Base-by-base conservation (phyloP, 345 rosid species). In the Brassica nigra region DNA sequence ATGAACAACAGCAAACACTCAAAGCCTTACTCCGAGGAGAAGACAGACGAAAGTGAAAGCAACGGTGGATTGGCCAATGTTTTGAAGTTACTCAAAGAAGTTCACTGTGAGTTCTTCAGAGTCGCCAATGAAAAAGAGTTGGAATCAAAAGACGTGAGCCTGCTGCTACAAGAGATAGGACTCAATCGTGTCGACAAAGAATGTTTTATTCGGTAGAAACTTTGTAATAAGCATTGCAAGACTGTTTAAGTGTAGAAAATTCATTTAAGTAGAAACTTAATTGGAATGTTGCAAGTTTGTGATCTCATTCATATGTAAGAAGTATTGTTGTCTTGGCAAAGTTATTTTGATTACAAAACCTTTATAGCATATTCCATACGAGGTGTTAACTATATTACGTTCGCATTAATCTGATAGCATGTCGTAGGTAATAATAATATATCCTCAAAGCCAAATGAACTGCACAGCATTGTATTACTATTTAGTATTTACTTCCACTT, bases 1-100 rank as follows among this genome's bases (percentile, higher is more conserved):
- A 57, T 18, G 62, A 90, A 89, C 88, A 78, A 61, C 15, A 8
- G 39, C 27, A 39, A 5, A 62, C 6, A 58, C 5, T 39, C 68
- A 61, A 42, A 15, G 16, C 54, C 59, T 42, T 42, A 42, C 59
- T 62, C 68, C 4, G 68, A 73, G 15, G 70, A 64, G 71, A 65
- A 31, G 63, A 65, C 9, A 33, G 78, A 52, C 11, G 63, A 75
- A 30, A 65, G 78, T 62, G 77, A 74, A 62, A 6, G 8, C 18
- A 28, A 9, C 4, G 77, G 70, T 44, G 61, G 12, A 11, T 73
- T 69, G 39, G 73, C 62, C 4, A 29, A 69, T 49, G 23, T 69
- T 29, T 11, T 49, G 62, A 39, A 49, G 20, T 8, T 69, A 15
- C 39, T 69, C 39, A 49, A 69, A 20, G 62, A 27, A 29, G 28